Conservation (phyloP, 176 grass and related monocot genomes). For the Carex littledalei region DNA sequence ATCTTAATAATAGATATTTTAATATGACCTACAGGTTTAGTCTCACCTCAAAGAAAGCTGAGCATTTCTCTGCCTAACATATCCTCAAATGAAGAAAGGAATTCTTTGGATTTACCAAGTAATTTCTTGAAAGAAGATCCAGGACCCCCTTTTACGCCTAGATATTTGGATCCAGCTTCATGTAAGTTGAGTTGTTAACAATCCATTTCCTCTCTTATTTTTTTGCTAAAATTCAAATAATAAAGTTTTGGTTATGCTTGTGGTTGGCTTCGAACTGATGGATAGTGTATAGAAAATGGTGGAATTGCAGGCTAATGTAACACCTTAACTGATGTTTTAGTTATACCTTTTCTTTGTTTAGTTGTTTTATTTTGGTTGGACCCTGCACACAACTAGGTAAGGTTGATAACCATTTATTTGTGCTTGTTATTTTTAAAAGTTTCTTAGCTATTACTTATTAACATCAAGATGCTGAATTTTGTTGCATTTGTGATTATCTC, state of each 20-base stretch:
- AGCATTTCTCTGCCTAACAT: slow-evolving; percentile 41
- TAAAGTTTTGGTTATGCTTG: not conserved
- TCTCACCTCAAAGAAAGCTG: slow-evolving; percentile 50
- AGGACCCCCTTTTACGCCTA: slow-evolving; percentile 56
- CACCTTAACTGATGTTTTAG: not conserved
- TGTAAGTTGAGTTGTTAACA: slow-evolving; percentile 52
- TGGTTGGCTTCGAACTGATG: not conserved
- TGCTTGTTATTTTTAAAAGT: not conserved
- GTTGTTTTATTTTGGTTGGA: not conserved
- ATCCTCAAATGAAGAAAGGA: slow-evolving; percentile 37
- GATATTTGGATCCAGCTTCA: slow-evolving; percentile 65
- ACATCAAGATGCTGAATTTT: no score
- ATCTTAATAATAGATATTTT: not conserved
- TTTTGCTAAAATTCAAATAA: not conserved
- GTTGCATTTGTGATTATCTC: not conserved
- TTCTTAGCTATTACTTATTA: not conserved
- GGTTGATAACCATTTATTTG: not conserved
- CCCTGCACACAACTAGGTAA: not conserved
- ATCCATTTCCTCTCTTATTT: not conserved
- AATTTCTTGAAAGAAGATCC: slow-evolving; percentile 57
- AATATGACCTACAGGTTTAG: slow-evolving; percentile 30
- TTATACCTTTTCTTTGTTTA: not conserved
- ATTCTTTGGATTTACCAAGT: slow-evolving; percentile 40
- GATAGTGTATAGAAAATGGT: not conserved
- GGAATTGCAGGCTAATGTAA: not conserved